Base-by-base conservation (phyloP, 2,329 filamentous ascomycete genomes). In the Cordyceps cicadae region DNA sequence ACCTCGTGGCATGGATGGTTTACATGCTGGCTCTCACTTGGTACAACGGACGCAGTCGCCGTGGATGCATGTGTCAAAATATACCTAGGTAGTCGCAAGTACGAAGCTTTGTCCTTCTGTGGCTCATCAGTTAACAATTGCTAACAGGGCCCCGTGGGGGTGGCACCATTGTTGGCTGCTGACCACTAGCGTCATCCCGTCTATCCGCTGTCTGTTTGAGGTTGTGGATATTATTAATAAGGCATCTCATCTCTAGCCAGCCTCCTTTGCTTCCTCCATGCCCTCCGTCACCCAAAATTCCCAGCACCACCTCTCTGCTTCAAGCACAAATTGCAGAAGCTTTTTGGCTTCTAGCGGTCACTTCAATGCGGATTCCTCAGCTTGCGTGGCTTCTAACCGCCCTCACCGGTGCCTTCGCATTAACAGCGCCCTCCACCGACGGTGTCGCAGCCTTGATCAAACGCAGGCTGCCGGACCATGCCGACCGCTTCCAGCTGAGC, bases 401-500 rank as follows among this genome's bases (percentile, higher is more conserved):
- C 32, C 11, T 55, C 34, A 26, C 7, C 21, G n/a, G 19, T n/a
- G 34, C 24, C 39, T 45, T 26, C 11, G 45, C 45, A 9, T 19
- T 45, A 17, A 45, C 43, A 9, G 19, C 59, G 1, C 19, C 45
- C 19, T 54, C 43, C 12, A 55, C 59, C 24, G 45, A 49, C 45
- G 64, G 64, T 12, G 57, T 66, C 24, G 60, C 63, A 3, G 57
- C 62, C 29, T 62, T 66, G 14, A 49, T 66, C 56, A 62, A 59
- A 29, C 64, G 64, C 43, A 63, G 64, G 46, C 62, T 66, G 15
- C 64, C 64, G 26, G 41, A 62, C 5, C 64, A 66, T 46, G 61
- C 50, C 21, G 53, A 62, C 14, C 50, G 55, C 54, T 66, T 66
- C 45, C 54, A 63, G 37, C 59, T 66, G 37, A 29, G 34, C 26